phyloP scores from a whole-genome alignment of 2,329 filamentous ascomycete genomes.

The Scytalidium lignicola region DNA sequence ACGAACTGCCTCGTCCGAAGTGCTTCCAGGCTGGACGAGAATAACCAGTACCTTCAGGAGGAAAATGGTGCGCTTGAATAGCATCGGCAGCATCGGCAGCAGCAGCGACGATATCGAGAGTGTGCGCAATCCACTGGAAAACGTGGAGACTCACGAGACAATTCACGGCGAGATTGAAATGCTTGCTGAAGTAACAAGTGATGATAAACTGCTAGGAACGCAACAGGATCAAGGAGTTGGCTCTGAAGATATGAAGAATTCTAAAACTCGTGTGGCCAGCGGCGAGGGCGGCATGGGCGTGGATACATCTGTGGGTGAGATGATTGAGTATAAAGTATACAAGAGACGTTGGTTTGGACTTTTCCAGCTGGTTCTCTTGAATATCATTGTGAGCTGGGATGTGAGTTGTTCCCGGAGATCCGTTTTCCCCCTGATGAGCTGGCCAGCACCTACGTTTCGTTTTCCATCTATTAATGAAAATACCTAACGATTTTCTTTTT shows the following conservation, averaged over 20 bases:
- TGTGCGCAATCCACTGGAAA: constrained; percentile 6
- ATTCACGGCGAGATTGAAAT: constrained; percentile 15
- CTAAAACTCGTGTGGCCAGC: not conserved
- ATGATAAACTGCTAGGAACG: constrained; percentile 22
- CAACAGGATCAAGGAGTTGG: constrained; percentile 10
- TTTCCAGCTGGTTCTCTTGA: constrained; percentile 76
- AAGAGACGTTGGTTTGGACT: constrained; percentile 88
- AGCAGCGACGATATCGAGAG: constrained; percentile 4
- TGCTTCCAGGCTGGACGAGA: not conserved
- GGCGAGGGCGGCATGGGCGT: constrained; percentile 1
- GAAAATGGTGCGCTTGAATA: not conserved
- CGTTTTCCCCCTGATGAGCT: too few relatives aligned
- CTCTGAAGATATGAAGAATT: not conserved
- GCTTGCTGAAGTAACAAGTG: constrained; percentile 22
- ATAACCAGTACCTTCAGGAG: not conserved
- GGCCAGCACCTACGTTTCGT: constrained; percentile 1
- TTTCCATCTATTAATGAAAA: not conserved
- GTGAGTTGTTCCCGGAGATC: constrained; percentile 52
- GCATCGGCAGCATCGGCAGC: not conserved
- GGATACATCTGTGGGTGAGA: constrained; percentile 1
- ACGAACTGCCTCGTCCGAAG: not conserved
- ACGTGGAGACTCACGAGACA: not conserved
- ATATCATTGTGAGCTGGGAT: constrained; percentile 93
- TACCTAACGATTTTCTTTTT: constrained; percentile 5
- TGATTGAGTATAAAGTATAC: constrained; percentile 54